Base-by-base conservation (phyloP, 208 protist species). In the Kentomonas sorsogonicus region DNA sequence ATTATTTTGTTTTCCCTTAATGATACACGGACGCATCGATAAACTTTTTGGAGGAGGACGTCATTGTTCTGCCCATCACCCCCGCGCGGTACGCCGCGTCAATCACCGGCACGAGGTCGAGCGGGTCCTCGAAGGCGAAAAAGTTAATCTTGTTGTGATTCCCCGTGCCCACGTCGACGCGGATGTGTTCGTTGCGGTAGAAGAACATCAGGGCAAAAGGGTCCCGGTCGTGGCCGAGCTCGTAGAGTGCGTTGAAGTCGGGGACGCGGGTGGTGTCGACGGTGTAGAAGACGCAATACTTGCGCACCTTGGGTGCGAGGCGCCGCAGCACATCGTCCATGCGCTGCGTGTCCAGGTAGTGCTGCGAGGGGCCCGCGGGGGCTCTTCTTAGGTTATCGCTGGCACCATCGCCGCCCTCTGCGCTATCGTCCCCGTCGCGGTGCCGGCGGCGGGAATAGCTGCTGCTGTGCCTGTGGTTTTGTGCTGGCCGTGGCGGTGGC, bases 121-220 rank as follows among this genome's bases (percentile, higher is more conserved):
- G 93, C 52, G 93, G 76, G 45, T 84, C 85, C 23, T 99, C 83
- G 29, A 97, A 84, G 66, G 95, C 85, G 18, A 94, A 84, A 77
- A 97, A 99, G 72, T 99, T 99, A 46, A 99, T 97, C 82, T 99
- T 99, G 79, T 99, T 99, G 79, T 99, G 99, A 77, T 99, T 99
- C 33, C 98, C 98, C 13, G 98, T 99, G 13, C 98, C 98, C 0
- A 99, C 83, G 70, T 99, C 98, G 15, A 99, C 96, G 73, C 98
- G 96, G n/a, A 99, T 99, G 81, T 99, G 97, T 1, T 97, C 97
- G 66, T 99, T 99, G 23, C 98, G 84, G 79, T 90, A 99, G 70
- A 99, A 99, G 71, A 99, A 99, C 97, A 99, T 99, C 15, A 98
- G 63, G 10, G 97, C 98, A 60, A 96, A 97, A 2, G 97, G 95